Evolutionary conservation across 176 grass and related monocot genomes (phyloP), one percentile per base, ranked within the genome.

Genomic region (Raddia distichophylla): DNA sequence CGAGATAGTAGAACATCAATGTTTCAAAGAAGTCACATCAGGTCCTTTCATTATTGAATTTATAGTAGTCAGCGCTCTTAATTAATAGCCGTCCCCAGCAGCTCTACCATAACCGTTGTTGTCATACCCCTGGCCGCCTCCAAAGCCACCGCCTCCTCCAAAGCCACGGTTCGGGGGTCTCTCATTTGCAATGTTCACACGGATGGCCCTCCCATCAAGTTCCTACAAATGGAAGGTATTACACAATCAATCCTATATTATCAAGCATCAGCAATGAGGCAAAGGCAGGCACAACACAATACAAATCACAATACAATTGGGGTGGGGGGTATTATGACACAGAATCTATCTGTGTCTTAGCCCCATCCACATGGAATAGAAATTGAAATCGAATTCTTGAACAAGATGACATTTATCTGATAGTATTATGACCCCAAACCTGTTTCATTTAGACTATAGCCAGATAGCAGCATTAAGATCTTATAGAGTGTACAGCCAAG

Each of bases 151-250:
- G 2, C 79, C 73, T 0, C 86, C 87, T 4, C 87, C 82, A 2
- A 18, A 73, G 16, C 83, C 61, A 32, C 75, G 60, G 51, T 40
- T 44, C 34, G 80, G 85, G 0, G 93, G 84, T 65, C 87, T 90
- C 0, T 93, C 96, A 48, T 85, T 91, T 6, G 91, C 96, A 0
- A 84, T 33, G 77, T 90, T 95, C n/a, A 99, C 96, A 7, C 87
- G 89, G 27, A 99, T 73, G 1, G 9, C 87, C 47, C 96, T 78
- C 3, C 96, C 93, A 1, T 81, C 9, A 44, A 99, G 69, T 14
- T 93, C 93, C 97, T 99, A 61, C 61, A 78, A 69, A 81, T 7
- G 33, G 4, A 11, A 27, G 44, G 53, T 2, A 47, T 47, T 27
- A 45, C 13, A 35, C 33, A 70, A 4, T 10, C 8, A 65, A 6